These are phyloP conservation scores for Fomitopsis betulina DNA, from an alignment of 1,284 basidiomycete species.

Conservation along the genomic window DNA sequence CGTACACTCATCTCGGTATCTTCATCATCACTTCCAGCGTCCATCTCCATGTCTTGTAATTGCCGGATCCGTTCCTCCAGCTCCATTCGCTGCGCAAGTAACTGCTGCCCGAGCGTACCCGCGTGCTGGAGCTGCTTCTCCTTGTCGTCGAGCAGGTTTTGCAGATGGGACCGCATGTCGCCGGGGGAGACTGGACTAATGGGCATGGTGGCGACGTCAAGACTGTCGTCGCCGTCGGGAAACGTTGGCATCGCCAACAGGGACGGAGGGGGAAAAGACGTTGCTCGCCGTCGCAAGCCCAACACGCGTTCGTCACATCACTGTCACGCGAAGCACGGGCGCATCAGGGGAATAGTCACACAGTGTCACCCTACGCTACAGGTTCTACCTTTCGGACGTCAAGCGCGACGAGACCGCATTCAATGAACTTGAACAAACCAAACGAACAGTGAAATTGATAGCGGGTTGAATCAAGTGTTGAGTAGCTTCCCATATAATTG, in stretches of 20 bases:
- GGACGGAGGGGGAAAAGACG: constrained; percentile 6
- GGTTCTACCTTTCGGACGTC: no score
- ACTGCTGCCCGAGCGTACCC: constrained; percentile 85
- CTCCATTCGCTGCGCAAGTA: constrained; percentile 88
- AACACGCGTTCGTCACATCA: neutral
- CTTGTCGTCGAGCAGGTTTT: constrained; percentile 81
- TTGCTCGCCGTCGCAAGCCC: neutral
- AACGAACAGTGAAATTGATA: no score
- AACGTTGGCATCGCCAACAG: constrained; percentile 30
- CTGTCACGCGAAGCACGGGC: neutral
- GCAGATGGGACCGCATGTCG: constrained; percentile 73
- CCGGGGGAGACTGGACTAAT: constrained; percentile 34
- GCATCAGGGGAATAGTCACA: neutral
- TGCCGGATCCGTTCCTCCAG: constrained; percentile 82
- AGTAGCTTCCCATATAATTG: no score
- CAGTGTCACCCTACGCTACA: neutral
- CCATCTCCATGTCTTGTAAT: constrained; percentile 63
- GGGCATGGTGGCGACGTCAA: constrained; percentile 17
- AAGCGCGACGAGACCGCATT: no score
- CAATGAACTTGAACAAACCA: no score
- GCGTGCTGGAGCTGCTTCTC: constrained; percentile 88
- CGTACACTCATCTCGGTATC: constrained; percentile 54
- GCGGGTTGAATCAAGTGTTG: no score
- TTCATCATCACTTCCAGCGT: constrained; percentile 53
- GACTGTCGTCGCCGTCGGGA: constrained; percentile 30